phyloP scores from a whole-genome alignment of 2,329 filamentous ascomycete species.

The Cercospora sesami region DNA sequence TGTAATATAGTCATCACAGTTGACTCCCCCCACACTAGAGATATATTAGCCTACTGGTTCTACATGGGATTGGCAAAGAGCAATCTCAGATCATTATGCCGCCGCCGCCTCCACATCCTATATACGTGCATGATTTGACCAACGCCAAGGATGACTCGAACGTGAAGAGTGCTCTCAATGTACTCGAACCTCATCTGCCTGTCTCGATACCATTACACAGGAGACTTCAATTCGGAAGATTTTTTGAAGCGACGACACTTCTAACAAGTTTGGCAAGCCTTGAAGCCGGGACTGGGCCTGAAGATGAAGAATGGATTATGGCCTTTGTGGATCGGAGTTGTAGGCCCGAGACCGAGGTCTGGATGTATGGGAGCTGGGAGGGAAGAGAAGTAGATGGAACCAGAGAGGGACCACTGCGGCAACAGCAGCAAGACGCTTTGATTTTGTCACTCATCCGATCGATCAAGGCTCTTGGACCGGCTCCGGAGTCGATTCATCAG shows the following conservation, averaged over 20 bases:
- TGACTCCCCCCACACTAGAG: too few species aligned
- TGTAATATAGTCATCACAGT: not conserved
- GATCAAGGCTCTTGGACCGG: slow-evolving; percentile 15
- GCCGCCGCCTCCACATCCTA: not conserved
- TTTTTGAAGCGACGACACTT: slow-evolving; percentile 46
- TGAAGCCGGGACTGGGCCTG: not conserved
- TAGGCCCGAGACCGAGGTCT: slow-evolving; percentile 64
- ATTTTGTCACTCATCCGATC: slow-evolving; percentile 21
- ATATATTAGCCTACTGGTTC: too few species aligned
- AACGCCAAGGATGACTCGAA: slow-evolving; percentile 1
- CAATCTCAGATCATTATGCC: not conserved
- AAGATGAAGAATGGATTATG: slow-evolving; percentile 47
- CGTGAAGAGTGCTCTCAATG: slow-evolving; percentile 43
- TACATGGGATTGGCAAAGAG: not conserved
- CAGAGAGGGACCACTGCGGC: not conserved
- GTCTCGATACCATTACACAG: slow-evolving; percentile 62
- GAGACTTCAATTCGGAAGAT: slow-evolving; percentile 60
- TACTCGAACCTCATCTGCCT: slow-evolving; percentile 56
- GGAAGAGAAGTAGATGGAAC: not conserved
- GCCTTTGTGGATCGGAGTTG: slow-evolving; percentile 63
- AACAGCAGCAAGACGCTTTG: slow-evolving; percentile 14
- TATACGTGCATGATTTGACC: not conserved
- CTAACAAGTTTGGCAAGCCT: slow-evolving; percentile 40
- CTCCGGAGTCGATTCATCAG: slow-evolving; percentile 22
- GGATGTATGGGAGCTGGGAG: slow-evolving; percentile 54